Base-by-base conservation (phyloP, 2,329 filamentous ascomycete species). In the Fusarium continuum region DNA sequence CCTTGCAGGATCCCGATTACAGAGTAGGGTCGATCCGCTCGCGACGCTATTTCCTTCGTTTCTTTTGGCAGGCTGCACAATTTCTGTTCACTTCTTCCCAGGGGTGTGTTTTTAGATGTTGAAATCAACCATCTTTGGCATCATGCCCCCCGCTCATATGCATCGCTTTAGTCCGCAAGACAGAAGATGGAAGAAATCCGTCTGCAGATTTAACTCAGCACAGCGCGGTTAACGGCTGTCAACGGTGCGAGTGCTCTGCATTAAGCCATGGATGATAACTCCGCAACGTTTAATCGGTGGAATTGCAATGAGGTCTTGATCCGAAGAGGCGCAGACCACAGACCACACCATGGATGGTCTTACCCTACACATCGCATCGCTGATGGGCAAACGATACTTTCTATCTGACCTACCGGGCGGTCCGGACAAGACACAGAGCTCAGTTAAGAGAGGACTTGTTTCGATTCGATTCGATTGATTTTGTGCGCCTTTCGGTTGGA, bases 81-180 rank as follows among this genome's bases (percentile, higher is more conserved):
- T 41, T 45, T 46, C 20, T 20, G 19, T 8, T 23, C n/a, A n/a
- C 29, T 20, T 25, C 35, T 8, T 29, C 14, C 31, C 34, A 45
- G 41, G 67, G 67, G 67, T 20, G 62, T 69, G 54, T 39, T 55
- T 3, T 56, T 69, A 68, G 46, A 47, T 9, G 26, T 32, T 29
- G 31, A 20, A 38, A 22, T 31, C 8, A 38, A 22, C 28, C 8
- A 31, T 43, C 7, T 7, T 23, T 56, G 38, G 32, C 17, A 47
- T 50, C 26, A 57, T 45, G 38, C 23, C 49, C n/a, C 26, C 45
- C 31, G 34, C 44, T 35, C 31, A 35, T 36, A 9, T 50, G 54
- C 53, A 36, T 20, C 48, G 41, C n/a, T n/a, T n/a, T n/a, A n/a
- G 41, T 45, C 53, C 41, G 38, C 38, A 49, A 52, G n/a, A 52